Percentiles rank a stretch among this genome's conserved stretches.
Conservation (phyloP, 2,329 filamentous ascomycete species). For the Scopulariopsis brevicaulis region DNA sequence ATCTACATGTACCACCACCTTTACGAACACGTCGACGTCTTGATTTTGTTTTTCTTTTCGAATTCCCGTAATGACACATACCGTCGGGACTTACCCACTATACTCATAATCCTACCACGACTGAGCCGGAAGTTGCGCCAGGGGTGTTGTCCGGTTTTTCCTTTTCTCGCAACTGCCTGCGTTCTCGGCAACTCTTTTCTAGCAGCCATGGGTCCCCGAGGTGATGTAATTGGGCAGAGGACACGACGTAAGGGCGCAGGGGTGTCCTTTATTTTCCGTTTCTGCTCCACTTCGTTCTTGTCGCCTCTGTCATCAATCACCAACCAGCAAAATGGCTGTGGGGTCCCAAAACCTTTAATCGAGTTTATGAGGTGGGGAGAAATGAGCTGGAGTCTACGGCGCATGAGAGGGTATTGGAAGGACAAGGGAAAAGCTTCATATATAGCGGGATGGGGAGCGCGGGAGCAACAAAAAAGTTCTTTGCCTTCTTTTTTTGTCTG, state of each 20-base stretch:
- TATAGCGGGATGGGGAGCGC: background rate
- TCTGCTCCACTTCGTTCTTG: background rate
- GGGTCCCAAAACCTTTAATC: background rate
- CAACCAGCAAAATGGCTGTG: background rate
- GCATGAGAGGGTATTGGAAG: background rate
- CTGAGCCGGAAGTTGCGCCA: background rate
- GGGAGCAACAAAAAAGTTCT: background rate
- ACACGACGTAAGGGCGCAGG: background rate
- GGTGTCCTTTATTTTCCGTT: background rate
- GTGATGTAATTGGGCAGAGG: background rate
- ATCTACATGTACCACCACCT: conserved; percentile 2
- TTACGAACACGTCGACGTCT: background rate
- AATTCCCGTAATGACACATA: background rate
- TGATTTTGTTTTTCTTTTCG: background rate
- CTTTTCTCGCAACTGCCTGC: background rate
- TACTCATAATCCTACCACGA: background rate
- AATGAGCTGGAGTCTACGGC: background rate
- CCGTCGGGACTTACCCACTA: background rate
- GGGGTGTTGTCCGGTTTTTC: background rate
- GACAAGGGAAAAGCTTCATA: background rate
- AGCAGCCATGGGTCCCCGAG: background rate
- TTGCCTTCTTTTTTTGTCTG: background rate
- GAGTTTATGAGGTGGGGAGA: background rate
- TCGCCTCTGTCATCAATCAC: background rate
- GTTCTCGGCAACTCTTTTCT: background rate